Percentiles rank a stretch among this genome's conserved stretches.
These are phyloP conservation scores for Glonium stellatum DNA, from an alignment of 495 filamentous ascomycete species.

Conservation along the genomic window DNA sequence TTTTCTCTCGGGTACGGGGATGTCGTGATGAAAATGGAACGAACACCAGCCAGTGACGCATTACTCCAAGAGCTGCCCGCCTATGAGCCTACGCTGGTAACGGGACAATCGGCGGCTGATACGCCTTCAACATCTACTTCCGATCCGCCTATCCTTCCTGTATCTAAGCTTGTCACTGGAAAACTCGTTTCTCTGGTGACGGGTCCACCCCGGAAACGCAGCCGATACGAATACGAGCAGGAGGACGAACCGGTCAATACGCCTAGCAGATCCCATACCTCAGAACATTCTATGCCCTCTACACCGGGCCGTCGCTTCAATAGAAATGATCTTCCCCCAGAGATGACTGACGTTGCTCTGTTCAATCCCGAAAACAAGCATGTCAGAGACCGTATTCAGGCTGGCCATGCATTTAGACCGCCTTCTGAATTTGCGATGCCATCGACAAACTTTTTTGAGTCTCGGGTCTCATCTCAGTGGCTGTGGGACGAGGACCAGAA, in stretches of 20 bases:
- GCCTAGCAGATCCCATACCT: constrained; percentile 22
- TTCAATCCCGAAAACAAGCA: constrained; percentile 86
- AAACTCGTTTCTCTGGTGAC: constrained; percentile 63
- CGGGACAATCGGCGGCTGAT: constrained; percentile 10
- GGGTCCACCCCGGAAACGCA: constrained; percentile 64
- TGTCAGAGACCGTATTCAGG: constrained; percentile 83
- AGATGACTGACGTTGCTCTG: constrained; percentile 71
- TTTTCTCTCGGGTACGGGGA: constrained; percentile 78
- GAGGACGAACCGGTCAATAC: constrained; percentile 54
- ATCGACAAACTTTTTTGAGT: constrained; percentile 80
- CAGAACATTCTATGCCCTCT: constrained; percentile 25
- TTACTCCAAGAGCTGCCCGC: constrained; percentile 80
- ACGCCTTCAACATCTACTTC: constrained; percentile 37
- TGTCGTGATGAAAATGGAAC: constrained; percentile 68
- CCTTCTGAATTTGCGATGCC: constrained; percentile 87
- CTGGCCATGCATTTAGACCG: constrained; percentile 88
- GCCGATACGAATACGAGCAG: constrained; percentile 68
- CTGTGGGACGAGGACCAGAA: constrained; percentile 82
- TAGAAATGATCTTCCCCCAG: constrained; percentile 51
- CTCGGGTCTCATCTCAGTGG: constrained; percentile 80
- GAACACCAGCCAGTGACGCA: constrained; percentile 68
- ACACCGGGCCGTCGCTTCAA: constrained; percentile 31
- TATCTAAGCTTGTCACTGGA: constrained; percentile 79
- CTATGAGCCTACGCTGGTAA: constrained; percentile 48
- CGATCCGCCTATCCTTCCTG: constrained; percentile 63